Evolutionary conservation across 192 early-diverging fungal species (phyloP).

Genomic region (Podila minutissima): DNA sequence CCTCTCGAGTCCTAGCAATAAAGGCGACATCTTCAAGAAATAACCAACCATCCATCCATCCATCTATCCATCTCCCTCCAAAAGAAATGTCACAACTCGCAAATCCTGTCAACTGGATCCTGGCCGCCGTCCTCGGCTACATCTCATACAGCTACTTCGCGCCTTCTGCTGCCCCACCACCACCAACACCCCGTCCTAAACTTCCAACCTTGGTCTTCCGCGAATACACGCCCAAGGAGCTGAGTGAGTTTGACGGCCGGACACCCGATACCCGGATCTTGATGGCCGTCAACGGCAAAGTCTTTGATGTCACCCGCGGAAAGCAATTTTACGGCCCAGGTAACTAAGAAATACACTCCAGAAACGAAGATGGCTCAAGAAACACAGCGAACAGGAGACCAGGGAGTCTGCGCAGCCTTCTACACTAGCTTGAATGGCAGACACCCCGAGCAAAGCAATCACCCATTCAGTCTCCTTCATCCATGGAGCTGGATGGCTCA

Average conservation of each 20-base stretch:
- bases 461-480: too few relatives aligned
- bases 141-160: conserved; percentile 61
- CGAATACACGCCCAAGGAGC: conserved; percentile 82
- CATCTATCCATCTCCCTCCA: not conserved
- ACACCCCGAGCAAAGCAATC: too few relatives aligned
- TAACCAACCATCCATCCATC: not conserved
- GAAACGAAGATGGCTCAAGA: not conserved
- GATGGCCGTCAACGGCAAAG: conserved; percentile 84
- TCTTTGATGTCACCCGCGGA: conserved; percentile 90
- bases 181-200: conserved; percentile 57
- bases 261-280: conserved; percentile 72
- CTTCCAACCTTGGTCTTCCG: conserved; percentile 63
- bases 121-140: conserved; percentile 68
- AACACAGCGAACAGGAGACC: too few relatives aligned
- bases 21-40: too few relatives aligned
- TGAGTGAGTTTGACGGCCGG: conserved; percentile 78
- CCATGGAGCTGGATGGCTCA: too few relatives aligned
- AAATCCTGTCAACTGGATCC: conserved; percentile 79
- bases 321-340: conserved; percentile 92
- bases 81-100: conserved; percentile 21
- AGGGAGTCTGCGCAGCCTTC: not conserved
- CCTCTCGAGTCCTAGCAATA: too few relatives aligned
- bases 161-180: conserved; percentile 21
- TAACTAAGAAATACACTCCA: conserved; percentile 18
- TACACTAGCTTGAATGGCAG: too few relatives aligned